Evolutionary conservation across 208 protist genomes (phyloP).

Genomic region (Porcisia deanei): DNA sequence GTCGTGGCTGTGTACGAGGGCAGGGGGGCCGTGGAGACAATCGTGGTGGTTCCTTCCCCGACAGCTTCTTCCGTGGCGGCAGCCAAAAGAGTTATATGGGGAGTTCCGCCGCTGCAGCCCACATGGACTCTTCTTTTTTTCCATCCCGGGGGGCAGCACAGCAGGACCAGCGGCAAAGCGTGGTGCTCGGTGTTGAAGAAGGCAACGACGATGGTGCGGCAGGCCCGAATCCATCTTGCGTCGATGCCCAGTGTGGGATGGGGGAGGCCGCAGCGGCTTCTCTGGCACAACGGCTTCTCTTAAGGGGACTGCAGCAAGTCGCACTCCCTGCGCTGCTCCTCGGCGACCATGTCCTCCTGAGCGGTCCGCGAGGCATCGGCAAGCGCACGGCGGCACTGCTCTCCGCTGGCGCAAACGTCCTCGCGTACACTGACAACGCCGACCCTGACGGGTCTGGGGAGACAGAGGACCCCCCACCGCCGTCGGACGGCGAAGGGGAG

Average conservation of each 20-base stretch:
- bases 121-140: not conserved
- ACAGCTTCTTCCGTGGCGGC: conserved; percentile 9
- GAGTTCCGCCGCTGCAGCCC: not conserved
- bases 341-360: conserved; percentile 65
- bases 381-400: conserved; percentile 60
- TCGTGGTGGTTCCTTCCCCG: conserved; percentile 6
- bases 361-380: conserved; percentile 55
- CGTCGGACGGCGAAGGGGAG: conserved; percentile 9
- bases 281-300: conserved; percentile 1
- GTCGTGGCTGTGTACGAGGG: not conserved
- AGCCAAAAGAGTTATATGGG: not conserved
- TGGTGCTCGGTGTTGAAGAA: not conserved
- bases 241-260: not conserved
- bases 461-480: not conserved
- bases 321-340: conserved; percentile 62
- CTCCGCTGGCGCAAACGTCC: conserved; percentile 28
- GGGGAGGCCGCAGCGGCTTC: not conserved
- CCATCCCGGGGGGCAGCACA: not conserved
- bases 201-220: not conserved
- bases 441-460: not conserved
- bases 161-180: not conserved
- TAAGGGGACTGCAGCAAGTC: conserved; percentile 59
- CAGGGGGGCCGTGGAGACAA: not conserved
- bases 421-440: conserved; percentile 7
- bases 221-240: not conserved